phyloP scores from a whole-genome alignment of 2,329 filamentous ascomycete genomes.

The Botrytis hyacinthi region DNA sequence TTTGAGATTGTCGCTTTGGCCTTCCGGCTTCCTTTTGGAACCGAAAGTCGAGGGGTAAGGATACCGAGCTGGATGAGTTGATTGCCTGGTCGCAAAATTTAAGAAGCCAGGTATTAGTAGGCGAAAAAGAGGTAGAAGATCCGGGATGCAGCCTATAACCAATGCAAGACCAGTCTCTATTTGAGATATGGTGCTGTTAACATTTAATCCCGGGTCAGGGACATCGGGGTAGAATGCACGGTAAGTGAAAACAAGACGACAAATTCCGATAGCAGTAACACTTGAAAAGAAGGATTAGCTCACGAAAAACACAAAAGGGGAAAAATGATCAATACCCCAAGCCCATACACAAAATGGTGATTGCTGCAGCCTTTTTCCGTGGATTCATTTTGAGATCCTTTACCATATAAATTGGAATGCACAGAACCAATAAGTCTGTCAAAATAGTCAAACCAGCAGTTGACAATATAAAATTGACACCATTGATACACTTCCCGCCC shows the following conservation, averaged over 20 bases:
- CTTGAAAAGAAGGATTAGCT: constrained; percentile 17
- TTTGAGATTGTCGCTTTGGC: background rate
- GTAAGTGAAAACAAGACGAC: constrained; percentile 22
- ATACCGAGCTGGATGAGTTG: background rate
- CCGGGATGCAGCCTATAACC: constrained; percentile 23
- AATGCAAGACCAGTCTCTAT: constrained; percentile 29
- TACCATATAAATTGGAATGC: constrained; percentile 29
- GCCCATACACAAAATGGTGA: constrained; percentile 22
- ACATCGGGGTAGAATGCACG: constrained; percentile 21
- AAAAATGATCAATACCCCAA: constrained; percentile 18
- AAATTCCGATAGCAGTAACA: constrained; percentile 28
- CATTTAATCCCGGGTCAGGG: constrained; percentile 24
- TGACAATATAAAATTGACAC: constrained; percentile 24
- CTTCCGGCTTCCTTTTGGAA: background rate
- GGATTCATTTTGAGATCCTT: constrained; percentile 26
- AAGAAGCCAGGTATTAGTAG: background rate
- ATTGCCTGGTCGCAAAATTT: background rate
- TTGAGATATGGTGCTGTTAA: constrained; percentile 29
- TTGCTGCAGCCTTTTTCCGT: constrained; percentile 25
- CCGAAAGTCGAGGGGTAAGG: background rate
- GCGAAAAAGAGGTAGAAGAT: constrained; percentile 1
- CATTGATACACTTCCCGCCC: constrained; percentile 27
- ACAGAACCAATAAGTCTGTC: constrained; percentile 28
- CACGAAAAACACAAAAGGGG: background rate
- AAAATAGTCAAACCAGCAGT: constrained; percentile 27